Conservation (phyloP, 805 yeast species). For the Wickerhamiella siamensis region DNA sequence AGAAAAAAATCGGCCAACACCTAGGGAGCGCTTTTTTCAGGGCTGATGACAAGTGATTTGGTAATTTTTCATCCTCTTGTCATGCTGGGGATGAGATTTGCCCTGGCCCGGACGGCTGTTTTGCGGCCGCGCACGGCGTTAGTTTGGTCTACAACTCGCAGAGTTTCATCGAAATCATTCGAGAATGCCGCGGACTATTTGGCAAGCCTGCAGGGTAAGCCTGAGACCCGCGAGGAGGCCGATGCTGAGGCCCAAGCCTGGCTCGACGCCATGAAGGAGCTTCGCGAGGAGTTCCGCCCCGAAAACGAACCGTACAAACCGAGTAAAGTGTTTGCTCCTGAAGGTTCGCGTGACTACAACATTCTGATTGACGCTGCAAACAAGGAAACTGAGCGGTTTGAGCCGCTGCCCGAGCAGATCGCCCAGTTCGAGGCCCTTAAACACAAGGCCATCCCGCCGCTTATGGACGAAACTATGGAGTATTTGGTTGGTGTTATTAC, state of each 20-base stretch:
- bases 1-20: too few relatives aligned
- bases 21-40: neutral
- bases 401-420: conserved; percentile 51
- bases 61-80: neutral
- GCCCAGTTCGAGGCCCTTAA: conserved; percentile 39
- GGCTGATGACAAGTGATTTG: neutral
- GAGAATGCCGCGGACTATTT: conserved; percentile 12
- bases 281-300: conserved; percentile 28
- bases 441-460: conserved; percentile 42
- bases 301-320: conserved; percentile 27
- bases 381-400: conserved; percentile 7
- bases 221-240: conserved; percentile 18
- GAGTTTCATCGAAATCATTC: neutral
- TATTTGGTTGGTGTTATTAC: conserved; percentile 76
- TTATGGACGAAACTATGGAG: conserved; percentile 55
- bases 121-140: neutral
- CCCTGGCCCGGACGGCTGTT: neutral
- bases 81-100: neutral
- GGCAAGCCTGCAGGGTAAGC: conserved; percentile 9
- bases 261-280: conserved; percentile 30
- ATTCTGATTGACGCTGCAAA: conserved; percentile 10
- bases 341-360: conserved; percentile 26
- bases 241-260: conserved; percentile 29
- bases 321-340: conserved; percentile 30
- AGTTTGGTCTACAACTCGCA: neutral